These are phyloP conservation scores for Coemansia sp. DNA, from an alignment of 192 early-diverging fungal genomes.

Conservation along the genomic window DNA sequence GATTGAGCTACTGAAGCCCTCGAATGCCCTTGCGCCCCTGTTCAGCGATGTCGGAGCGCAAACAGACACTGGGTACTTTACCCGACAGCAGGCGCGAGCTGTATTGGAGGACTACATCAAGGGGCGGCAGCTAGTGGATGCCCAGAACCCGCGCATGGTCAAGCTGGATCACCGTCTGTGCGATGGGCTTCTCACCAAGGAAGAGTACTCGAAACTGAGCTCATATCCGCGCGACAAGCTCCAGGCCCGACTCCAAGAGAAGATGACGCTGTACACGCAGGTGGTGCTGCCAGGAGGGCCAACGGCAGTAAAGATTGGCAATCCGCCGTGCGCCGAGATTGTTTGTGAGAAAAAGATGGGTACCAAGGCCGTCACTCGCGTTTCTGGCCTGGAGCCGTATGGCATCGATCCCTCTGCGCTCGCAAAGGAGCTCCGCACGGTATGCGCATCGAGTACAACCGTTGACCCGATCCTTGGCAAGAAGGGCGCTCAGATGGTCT, in stretches of 20 bases:
- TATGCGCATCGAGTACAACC: conserved; percentile 50
- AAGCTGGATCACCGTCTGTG: conserved; percentile 69
- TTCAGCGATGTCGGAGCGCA: conserved; percentile 56
- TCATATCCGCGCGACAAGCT: conserved; percentile 64
- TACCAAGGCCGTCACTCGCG: conserved; percentile 50
- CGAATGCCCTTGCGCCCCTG: conserved; percentile 51
- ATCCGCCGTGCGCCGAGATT: conserved; percentile 30
- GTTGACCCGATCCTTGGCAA: conserved; percentile 43
- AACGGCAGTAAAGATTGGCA: conserved; percentile 26
- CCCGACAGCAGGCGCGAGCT: conserved; percentile 59
- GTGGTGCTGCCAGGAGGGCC: conserved; percentile 22
- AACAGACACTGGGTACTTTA: conserved; percentile 63
- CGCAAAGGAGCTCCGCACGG: conserved; percentile 43
- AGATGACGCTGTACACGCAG: conserved; percentile 50
- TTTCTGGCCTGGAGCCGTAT: conserved; percentile 45
- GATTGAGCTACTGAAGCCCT: conserved; percentile 61
- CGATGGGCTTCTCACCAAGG: conserved; percentile 69
- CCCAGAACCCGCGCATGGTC: conserved; percentile 59
- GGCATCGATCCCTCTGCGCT: conserved; percentile 32
- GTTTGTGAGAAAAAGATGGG: conserved; percentile 54
- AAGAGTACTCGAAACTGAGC: conserved; percentile 64
- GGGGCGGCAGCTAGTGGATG: conserved; percentile 61
- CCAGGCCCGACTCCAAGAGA: conserved; percentile 43
- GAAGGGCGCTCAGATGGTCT: conserved; percentile 28
- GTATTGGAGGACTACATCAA: conserved; percentile 70